Conservation (phyloP, 768 basidiomycete genomes). For the Suillus sp. region DNA sequence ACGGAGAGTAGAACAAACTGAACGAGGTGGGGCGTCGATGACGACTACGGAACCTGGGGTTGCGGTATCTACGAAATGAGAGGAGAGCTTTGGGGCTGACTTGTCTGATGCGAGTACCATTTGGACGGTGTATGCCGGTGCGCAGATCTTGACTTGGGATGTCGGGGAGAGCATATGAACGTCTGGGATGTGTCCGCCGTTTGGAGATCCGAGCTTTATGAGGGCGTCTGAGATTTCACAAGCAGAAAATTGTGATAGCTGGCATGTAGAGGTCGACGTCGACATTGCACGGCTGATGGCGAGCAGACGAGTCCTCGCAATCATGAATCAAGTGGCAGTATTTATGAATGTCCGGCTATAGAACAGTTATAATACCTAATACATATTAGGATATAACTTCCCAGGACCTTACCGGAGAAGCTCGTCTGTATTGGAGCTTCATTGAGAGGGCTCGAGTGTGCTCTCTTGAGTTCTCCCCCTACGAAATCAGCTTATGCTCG, state of each 20-base stretch:
- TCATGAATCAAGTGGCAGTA: background rate
- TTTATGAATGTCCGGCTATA: background rate
- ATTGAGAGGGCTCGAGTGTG: too few species aligned
- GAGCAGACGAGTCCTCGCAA: slow-evolving; percentile 13
- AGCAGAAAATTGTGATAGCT: slow-evolving; percentile 52
- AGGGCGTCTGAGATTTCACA: slow-evolving; percentile 91
- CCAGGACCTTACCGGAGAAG: too few species aligned
- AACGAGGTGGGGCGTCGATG: slow-evolving; percentile 74
- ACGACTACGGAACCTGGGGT: slow-evolving; percentile 67
- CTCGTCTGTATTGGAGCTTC: too few species aligned
- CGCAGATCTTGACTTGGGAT: slow-evolving; percentile 55
- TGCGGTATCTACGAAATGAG: slow-evolving; percentile 84
- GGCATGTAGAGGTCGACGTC: slow-evolving; percentile 14
- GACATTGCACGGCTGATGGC: slow-evolving; percentile 24
- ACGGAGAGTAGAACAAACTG: slow-evolving; percentile 28
- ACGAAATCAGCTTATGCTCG: too few species aligned
- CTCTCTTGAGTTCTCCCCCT: too few species aligned
- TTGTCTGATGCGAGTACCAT: slow-evolving; percentile 68
- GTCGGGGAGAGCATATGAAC: slow-evolving; percentile 51
- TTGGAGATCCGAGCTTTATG: slow-evolving; percentile 68
- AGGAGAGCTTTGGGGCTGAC: slow-evolving; percentile 59
- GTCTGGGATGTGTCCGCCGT: slow-evolving; percentile 84
- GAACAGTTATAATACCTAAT: too few species aligned
- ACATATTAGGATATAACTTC: background rate
- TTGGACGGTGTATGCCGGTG: slow-evolving; percentile 85